These are phyloP conservation scores for Lizonia empirigonia DNA, from an alignment of 2,329 filamentous ascomycete genomes.

Conservation along the genomic window DNA sequence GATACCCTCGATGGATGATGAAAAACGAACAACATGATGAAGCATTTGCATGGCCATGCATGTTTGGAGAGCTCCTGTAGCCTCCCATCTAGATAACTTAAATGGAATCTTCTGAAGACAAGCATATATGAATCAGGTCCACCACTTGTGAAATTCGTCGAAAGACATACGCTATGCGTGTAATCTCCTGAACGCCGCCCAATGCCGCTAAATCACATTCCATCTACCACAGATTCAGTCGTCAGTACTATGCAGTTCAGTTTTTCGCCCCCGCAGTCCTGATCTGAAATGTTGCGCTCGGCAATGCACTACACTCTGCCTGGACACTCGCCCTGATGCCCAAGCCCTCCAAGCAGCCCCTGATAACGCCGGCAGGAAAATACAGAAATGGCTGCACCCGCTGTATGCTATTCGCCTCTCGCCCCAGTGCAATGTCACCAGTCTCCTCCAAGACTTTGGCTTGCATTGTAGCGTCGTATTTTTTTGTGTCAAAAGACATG, in stretches of 20 bases:
- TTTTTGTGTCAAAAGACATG: constrained; percentile 76
- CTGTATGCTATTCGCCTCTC: constrained; percentile 58
- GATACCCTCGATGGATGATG: constrained; percentile 17
- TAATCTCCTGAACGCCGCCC: constrained; percentile 30
- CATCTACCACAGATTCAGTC: too few species aligned
- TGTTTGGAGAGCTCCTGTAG: constrained; percentile 13
- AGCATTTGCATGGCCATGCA: constrained; percentile 9
- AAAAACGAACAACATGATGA: constrained; percentile 18
- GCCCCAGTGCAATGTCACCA: constrained; percentile 38
- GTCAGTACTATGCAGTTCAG: too few species aligned
- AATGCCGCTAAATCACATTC: constrained; percentile 37
- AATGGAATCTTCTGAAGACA: constrained; percentile 15
- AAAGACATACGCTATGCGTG: background rate
- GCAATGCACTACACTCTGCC: constrained; percentile 85
- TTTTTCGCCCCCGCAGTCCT: constrained; percentile 76
- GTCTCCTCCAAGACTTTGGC: constrained; percentile 39
- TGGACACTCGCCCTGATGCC: constrained; percentile 91
- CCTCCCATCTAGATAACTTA: constrained; percentile 8
- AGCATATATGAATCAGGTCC: background rate
- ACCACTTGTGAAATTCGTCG: background rate
- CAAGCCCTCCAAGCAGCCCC: constrained; percentile 88
- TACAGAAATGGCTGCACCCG: constrained; percentile 71
- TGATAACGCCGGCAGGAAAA: constrained; percentile 92
- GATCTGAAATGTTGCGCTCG: constrained; percentile 92
- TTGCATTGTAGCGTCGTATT: constrained; percentile 35